A percentile compares a stretch with the other conserved stretches of the same genome.
These are phyloP conservation scores for Mycosarcoma mackinlayi DNA, from an alignment of 1,284 basidiomycete genomes.

Conservation along the genomic window DNA sequence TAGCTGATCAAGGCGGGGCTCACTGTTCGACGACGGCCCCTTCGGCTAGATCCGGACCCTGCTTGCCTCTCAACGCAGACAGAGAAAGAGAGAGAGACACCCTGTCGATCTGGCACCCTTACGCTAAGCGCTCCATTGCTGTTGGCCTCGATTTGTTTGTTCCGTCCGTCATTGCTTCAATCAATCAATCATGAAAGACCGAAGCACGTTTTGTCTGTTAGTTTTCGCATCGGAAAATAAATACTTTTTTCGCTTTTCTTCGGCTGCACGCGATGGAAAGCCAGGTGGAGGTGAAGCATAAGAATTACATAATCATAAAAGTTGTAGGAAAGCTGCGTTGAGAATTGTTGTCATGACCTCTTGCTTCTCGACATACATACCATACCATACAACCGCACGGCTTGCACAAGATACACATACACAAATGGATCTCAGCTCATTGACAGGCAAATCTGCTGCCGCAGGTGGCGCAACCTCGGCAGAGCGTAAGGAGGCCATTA, in stretches of 20 bases:
- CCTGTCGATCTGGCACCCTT: too few relatives aligned
- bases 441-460: constrained; percentile 34
- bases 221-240: constrained; percentile 14
- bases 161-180: too few relatives aligned
- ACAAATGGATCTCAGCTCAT: constrained; percentile 56
- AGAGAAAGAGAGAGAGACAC: too few relatives aligned
- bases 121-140: background rate
- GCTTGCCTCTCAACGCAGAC: too few relatives aligned
- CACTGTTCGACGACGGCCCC: background rate
- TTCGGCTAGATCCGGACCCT: constrained; percentile 30
- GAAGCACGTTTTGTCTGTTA: constrained; percentile 6
- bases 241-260: background rate
- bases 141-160: too few relatives aligned
- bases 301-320: constrained; percentile 16
- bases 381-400: background rate
- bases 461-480: constrained; percentile 36
- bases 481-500: constrained; percentile 65
- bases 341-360: background rate
- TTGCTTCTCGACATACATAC: background rate
- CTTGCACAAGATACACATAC: too few relatives aligned
- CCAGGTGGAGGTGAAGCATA: background rate
- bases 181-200: too few relatives aligned
- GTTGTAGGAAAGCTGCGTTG: background rate
- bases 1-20: background rate
- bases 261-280: constrained; percentile 1